A percentile compares a stretch with the other conserved stretches of the same genome.
Evolutionary conservation across 768 basidiomycete species (phyloP).

Genomic region (Boletus rufocinnamomeus): DNA sequence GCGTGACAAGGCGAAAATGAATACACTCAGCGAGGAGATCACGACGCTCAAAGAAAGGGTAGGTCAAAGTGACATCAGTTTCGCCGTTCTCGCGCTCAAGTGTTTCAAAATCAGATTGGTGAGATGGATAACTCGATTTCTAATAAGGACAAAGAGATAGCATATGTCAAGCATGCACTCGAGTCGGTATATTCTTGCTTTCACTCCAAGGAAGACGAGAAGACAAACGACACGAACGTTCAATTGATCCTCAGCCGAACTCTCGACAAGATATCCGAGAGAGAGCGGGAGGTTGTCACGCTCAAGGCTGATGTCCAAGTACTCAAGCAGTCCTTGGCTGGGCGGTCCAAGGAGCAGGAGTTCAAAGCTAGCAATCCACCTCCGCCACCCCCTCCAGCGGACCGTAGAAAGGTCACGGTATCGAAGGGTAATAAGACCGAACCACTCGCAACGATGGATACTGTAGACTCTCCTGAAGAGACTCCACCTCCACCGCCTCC

Average conservation of each 20-base stretch:
- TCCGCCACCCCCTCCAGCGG: constrained; percentile 55
- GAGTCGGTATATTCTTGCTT: constrained; percentile 88
- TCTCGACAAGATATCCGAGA: constrained; percentile 66
- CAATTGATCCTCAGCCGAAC: constrained; percentile 68
- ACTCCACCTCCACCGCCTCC: constrained; percentile 25
- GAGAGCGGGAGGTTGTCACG: constrained; percentile 62
- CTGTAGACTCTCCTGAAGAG: constrained; percentile 9
- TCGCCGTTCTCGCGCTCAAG: not conserved
- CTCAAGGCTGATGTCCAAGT: constrained; percentile 53
- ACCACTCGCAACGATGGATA: constrained; percentile 12
- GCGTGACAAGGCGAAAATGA: constrained; percentile 73
- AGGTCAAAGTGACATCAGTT: constrained; percentile 13
- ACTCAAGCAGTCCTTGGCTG: constrained; percentile 52
- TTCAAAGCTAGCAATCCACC: constrained; percentile 69
- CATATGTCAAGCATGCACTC: constrained; percentile 80
- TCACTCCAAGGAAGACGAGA: constrained; percentile 49
- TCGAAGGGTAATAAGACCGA: constrained; percentile 12
- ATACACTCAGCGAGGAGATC: constrained; percentile 72
- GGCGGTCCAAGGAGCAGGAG: constrained; percentile 62
- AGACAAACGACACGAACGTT: constrained; percentile 58
- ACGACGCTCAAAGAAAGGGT: constrained; percentile 71
- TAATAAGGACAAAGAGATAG: constrained; percentile 70
- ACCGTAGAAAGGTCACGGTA: constrained; percentile 8
- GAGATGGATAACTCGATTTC: constrained; percentile 51
- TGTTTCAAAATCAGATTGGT: constrained; percentile 42